These are phyloP conservation scores for Salvia rosmarinus DNA, from an alignment of 257 asterid genomes.

Conservation along the genomic window DNA sequence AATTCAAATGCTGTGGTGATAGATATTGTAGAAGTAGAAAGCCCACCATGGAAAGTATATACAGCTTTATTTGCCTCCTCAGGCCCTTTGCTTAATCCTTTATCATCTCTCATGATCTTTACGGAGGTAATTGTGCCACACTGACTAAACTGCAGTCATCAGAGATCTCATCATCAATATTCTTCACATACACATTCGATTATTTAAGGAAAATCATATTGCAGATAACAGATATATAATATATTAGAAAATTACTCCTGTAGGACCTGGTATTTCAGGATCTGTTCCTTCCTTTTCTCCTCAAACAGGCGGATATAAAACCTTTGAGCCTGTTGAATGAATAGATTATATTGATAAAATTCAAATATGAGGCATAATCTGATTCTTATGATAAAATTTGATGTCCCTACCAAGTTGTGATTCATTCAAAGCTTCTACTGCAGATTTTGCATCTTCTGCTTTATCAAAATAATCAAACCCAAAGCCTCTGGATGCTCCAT, in stretches of 20 bases:
- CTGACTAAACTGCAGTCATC: slow-evolving; percentile 67
- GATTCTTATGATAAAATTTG: slow-evolving; percentile 12
- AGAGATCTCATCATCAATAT: slow-evolving; percentile 66
- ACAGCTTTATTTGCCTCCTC: slow-evolving; percentile 75
- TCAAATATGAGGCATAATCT: not conserved
- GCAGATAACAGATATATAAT: not conserved
- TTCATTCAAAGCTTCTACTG: slow-evolving; percentile 66
- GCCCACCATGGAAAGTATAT: slow-evolving; percentile 55
- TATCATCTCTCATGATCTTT: slow-evolving; percentile 78
- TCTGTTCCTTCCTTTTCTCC: slow-evolving; percentile 70
- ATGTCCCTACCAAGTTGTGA: slow-evolving; percentile 60
- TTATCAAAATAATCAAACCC: slow-evolving; percentile 74
- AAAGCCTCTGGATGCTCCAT: slow-evolving; percentile 73
- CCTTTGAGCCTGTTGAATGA: slow-evolving; percentile 62
- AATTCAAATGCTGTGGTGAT: not conserved
- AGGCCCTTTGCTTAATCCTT: slow-evolving; percentile 71
- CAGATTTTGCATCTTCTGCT: slow-evolving; percentile 63
- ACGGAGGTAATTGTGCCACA: slow-evolving; percentile 84
- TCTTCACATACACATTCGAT: slow-evolving; percentile 83
- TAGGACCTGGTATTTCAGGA: slow-evolving; percentile 67
- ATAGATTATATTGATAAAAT: slow-evolving; percentile 17
- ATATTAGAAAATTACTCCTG: slow-evolving; percentile 21
- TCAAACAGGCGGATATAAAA: slow-evolving; percentile 69
- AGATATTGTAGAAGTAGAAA: slow-evolving; percentile 8
- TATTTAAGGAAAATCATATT: slow-evolving; percentile 13